Evolutionary conservation across 352 stramenopile genomes (phyloP).

Genomic region (Saprolegnia diclina): DNA sequence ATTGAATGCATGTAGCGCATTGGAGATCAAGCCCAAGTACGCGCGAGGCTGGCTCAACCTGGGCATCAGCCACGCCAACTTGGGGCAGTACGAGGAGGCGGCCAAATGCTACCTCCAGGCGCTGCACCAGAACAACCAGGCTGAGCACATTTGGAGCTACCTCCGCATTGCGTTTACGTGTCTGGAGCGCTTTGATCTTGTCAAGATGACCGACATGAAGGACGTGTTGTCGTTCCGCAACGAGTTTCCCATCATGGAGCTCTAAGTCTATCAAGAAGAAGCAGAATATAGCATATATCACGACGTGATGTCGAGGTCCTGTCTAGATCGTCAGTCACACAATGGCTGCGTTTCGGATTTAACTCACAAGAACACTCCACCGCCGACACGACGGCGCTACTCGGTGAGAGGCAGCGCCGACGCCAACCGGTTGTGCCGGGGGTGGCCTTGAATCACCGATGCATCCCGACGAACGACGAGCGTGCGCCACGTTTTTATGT

Average conservation of each 20-base stretch:
- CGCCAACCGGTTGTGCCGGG: not conserved
- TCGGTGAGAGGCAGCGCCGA: constrained; percentile 4
- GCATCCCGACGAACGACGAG: not conserved
- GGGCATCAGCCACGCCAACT: constrained; percentile 95
- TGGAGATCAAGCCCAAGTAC: constrained; percentile 96
- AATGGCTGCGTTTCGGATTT: no score
- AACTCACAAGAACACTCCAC: no score
- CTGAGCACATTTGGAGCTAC: constrained; percentile 98
- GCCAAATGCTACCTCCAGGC: constrained; percentile 97
- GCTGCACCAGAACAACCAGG: constrained; percentile 92
- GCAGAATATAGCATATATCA: no score
- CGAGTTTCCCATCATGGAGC: constrained; percentile 80
- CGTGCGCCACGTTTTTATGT: constrained; percentile 23
- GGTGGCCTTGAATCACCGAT: not conserved
- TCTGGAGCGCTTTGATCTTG: constrained; percentile 95
- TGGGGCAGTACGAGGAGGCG: constrained; percentile 93
- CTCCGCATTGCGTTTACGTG: constrained; percentile 97
- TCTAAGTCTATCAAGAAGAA: constrained; percentile 34
- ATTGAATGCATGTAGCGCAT: constrained; percentile 45
- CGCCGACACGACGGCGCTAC: no score
- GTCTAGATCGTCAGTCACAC: no score
- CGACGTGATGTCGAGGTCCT: no score
- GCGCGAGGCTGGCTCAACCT: constrained; percentile 96
- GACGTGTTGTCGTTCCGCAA: constrained; percentile 72
- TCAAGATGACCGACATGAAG: constrained; percentile 86